A percentile compares a stretch with the other conserved stretches of the same genome.
Conservation (phyloP, 768 basidiomycete species). For the Trametes cingulata region DNA sequence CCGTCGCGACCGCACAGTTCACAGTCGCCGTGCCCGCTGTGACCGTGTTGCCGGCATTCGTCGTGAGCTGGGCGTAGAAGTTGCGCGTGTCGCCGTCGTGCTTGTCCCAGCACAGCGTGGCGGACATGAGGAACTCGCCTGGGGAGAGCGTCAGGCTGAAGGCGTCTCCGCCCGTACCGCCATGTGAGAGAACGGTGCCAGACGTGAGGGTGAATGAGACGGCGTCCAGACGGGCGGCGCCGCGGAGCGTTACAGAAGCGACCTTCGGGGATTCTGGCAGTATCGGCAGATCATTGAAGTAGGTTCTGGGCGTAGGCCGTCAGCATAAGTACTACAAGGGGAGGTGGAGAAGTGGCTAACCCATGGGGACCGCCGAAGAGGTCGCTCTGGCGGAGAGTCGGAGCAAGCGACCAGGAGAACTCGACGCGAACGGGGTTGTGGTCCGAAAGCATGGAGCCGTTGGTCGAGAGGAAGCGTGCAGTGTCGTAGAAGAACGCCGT, state of each 20-base stretch:
- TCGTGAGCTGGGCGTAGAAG: constrained; percentile 2
- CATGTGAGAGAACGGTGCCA: not conserved
- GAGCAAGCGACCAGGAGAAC: not conserved
- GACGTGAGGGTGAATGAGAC: constrained; percentile 3
- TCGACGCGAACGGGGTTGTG: constrained; percentile 8
- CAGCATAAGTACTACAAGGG: not conserved
- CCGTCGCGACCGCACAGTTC: not conserved
- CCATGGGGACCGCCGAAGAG: constrained; percentile 10
- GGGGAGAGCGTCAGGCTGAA: not conserved
- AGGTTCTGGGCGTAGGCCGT: not conserved
- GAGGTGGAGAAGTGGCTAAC: not conserved
- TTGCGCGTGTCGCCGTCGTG: constrained; percentile 7
- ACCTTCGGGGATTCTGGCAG: constrained; percentile 3
- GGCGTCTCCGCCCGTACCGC: constrained; percentile 4
- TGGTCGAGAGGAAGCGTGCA: not conserved
- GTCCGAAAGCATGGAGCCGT: constrained; percentile 5
- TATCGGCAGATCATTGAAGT: constrained; percentile 9
- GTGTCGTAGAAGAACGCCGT: constrained; percentile 1
- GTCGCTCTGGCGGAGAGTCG: constrained; percentile 8
- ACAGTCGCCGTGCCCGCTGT: not conserved
- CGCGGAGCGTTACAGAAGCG: not conserved
- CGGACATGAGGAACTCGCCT: not conserved
- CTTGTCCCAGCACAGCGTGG: constrained; percentile 8
- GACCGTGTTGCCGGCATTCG: not conserved
- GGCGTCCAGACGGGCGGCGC: constrained; percentile 7